phyloP scores from a whole-genome alignment of 2,329 filamentous ascomycete species.

The Colletotrichum chrysophilum region DNA sequence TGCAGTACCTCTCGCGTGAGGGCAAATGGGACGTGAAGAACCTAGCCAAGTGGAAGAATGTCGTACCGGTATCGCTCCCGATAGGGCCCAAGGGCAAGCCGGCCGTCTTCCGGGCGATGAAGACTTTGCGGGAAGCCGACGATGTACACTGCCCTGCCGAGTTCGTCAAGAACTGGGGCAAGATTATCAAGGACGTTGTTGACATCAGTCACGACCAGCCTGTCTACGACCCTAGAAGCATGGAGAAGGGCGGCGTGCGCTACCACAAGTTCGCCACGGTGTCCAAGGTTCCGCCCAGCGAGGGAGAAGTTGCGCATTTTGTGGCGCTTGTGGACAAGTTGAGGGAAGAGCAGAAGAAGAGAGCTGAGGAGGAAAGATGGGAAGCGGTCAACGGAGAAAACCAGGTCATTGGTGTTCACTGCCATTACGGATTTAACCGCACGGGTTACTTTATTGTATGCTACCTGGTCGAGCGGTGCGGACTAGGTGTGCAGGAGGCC shows the following conservation, averaged over 20 bases:
- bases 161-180: constrained; percentile 73
- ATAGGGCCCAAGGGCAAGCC: constrained; percentile 62
- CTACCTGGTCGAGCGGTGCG: constrained; percentile 85
- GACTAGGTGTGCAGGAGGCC: constrained; percentile 75
- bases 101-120: constrained; percentile 81
- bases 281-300: constrained; percentile 82
- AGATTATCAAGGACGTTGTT: constrained; percentile 75
- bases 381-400: constrained; percentile 39
- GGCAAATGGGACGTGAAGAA: constrained; percentile 99
- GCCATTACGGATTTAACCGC: constrained; percentile 94
- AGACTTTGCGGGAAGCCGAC: constrained; percentile 90
- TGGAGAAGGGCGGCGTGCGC: constrained; percentile 69
- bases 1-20: constrained; percentile 85
- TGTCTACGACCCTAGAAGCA: constrained; percentile 80
- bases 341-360: constrained; percentile 57
- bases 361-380: constrained; percentile 47
- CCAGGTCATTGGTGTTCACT: constrained; percentile 82
- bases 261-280: constrained; percentile 92
- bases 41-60: constrained; percentile 85
- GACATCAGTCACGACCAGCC: constrained; percentile 93
- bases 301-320: constrained; percentile 58
- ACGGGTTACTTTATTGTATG: constrained; percentile 91
- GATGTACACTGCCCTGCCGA: constrained; percentile 77
- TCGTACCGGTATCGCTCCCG: constrained; percentile 76
- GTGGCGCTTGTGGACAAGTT: constrained; percentile 64